Conservation (phyloP, 108 stramenopile species). For the Fragilariopsis cylindrus region DNA sequence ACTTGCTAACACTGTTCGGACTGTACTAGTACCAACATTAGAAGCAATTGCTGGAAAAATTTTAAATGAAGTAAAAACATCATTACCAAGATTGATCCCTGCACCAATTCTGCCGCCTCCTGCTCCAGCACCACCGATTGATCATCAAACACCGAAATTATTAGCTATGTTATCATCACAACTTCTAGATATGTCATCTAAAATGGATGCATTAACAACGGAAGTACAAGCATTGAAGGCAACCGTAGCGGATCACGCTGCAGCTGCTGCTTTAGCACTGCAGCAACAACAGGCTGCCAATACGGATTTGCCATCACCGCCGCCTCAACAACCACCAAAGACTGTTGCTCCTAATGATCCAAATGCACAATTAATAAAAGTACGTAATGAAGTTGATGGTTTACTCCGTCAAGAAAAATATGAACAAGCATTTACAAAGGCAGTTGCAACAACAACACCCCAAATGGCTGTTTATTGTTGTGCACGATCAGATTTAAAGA, state of each 20-base stretch:
- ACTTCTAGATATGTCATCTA: conserved; percentile 56
- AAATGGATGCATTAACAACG: conserved; percentile 47
- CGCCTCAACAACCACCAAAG: conserved; percentile 12
- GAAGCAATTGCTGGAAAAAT: conserved; percentile 72
- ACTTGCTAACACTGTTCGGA: conserved; percentile 56
- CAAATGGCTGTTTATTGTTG: conserved; percentile 76
- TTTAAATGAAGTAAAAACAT: conserved; percentile 56
- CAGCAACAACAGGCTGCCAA: not conserved
- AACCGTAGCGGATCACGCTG: conserved; percentile 4
- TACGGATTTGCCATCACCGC: not conserved
- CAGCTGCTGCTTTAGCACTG: conserved; percentile 14
- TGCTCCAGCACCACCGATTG: conserved; percentile 18
- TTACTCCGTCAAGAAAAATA: conserved; percentile 51
- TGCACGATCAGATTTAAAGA: conserved; percentile 47
- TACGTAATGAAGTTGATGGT: conserved; percentile 54
- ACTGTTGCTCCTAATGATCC: not conserved
- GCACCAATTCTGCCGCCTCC: conserved; percentile 18
- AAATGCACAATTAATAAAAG: conserved; percentile 11
- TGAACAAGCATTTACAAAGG: conserved; percentile 83
- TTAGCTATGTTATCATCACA: conserved; percentile 36
- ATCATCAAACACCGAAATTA: conserved; percentile 24
- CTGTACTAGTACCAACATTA: conserved; percentile 74
- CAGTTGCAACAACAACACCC: conserved; percentile 62
- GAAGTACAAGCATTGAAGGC: conserved; percentile 58
- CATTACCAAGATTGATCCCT: conserved; percentile 31